Evolutionary conservation across 495 filamentous ascomycete species (phyloP).

Genomic region (Penicillium tannophilum): DNA sequence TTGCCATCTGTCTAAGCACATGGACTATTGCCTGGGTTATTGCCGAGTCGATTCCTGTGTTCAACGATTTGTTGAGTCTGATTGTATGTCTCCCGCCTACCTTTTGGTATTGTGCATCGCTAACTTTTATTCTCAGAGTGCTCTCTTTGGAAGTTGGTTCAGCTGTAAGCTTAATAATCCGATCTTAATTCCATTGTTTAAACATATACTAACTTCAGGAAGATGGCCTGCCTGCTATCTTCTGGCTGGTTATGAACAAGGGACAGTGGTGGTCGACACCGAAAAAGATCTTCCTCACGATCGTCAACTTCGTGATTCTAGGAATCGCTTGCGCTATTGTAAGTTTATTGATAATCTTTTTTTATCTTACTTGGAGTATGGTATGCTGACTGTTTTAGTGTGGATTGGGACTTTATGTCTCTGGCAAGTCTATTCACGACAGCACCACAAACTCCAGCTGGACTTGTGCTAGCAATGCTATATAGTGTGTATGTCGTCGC

Average conservation of each 20-base stretch:
- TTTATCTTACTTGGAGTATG: neutral
- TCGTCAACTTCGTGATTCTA: conserved; percentile 54
- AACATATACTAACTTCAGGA: conserved; percentile 6
- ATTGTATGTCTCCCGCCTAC: conserved; percentile 20
- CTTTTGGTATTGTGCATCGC: neutral
- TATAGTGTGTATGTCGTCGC: neutral
- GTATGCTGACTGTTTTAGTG: conserved; percentile 26
- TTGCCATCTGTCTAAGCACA: conserved; percentile 54
- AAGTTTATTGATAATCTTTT: conserved; percentile 11
- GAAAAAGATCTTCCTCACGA: conserved; percentile 48
- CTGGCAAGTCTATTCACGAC: conserved; percentile 39
- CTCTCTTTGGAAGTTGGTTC: conserved; percentile 43
- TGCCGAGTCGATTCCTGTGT: conserved; percentile 69
- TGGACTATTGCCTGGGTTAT: conserved; percentile 69
- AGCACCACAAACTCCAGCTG: conserved; percentile 33
- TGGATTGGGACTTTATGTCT: conserved; percentile 42
- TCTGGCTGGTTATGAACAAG: conserved; percentile 53
- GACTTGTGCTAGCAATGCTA: conserved; percentile 35
- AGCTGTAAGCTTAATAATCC: conserved; percentile 30
- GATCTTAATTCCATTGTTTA: neutral
- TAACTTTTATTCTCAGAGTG: conserved; percentile 22
- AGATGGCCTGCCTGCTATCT: conserved; percentile 40
- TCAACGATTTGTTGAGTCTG: conserved; percentile 59
- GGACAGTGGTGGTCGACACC: conserved; percentile 45
- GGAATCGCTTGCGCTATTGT: conserved; percentile 47